Evolutionary conservation across 2,329 filamentous ascomycete species (phyloP).

Genomic region (Didymella arachidicola): DNA sequence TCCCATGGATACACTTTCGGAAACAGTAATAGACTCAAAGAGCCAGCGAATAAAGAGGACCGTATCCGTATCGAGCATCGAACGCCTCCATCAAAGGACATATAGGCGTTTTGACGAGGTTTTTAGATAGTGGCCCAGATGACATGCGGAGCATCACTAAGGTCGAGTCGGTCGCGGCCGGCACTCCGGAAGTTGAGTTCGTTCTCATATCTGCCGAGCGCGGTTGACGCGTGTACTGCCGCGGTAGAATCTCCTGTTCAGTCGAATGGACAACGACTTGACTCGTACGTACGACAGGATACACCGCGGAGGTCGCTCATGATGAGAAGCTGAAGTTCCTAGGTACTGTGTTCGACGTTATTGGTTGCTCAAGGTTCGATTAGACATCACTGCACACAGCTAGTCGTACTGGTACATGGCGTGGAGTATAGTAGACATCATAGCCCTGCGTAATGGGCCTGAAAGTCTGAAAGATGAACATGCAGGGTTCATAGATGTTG

Average conservation of each 20-base stretch:
- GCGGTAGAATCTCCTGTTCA: background rate
- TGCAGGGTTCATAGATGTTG: slow-evolving; percentile 17
- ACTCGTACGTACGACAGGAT: slow-evolving; percentile 5
- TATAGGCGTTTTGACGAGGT: background rate
- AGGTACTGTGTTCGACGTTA: slow-evolving; percentile 2
- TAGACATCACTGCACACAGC: background rate
- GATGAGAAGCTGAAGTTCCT: background rate
- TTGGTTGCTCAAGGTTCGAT: background rate
- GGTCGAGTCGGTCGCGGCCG: background rate
- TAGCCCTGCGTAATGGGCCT: background rate
- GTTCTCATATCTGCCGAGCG: slow-evolving; percentile 8
- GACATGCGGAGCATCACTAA: background rate
- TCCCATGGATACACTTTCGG: slow-evolving; percentile 5
- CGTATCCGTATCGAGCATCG: background rate
- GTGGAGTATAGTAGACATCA: background rate
- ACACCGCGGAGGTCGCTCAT: background rate
- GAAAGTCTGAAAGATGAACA: background rate
- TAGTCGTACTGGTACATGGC: slow-evolving; percentile 8
- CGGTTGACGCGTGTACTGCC: background rate
- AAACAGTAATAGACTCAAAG: background rate
- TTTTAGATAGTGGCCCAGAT: background rate
- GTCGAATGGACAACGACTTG: background rate
- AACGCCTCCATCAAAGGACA: background rate
- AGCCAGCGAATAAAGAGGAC: background rate
- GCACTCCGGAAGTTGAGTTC: background rate